Conservation (phyloP, 805 yeast species). For the Pichia rugopelliculosa region DNA sequence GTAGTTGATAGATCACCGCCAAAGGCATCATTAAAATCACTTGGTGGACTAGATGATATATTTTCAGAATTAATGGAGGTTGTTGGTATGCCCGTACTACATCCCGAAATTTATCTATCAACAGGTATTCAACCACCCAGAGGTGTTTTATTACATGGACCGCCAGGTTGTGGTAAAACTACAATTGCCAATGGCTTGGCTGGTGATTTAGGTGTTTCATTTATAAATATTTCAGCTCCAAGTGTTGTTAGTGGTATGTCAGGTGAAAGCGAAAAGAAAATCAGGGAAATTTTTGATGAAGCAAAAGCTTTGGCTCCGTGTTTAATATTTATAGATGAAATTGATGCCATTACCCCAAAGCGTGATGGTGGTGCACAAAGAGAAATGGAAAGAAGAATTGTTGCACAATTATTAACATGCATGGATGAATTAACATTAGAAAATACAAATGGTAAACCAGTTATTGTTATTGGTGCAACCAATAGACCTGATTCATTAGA, state of each 20-base stretch:
- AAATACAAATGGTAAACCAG: slow-evolving; percentile 88
- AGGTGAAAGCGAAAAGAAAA: slow-evolving; percentile 95
- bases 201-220: slow-evolving; percentile 90
- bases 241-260: slow-evolving; percentile 97
- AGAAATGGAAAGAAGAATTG: slow-evolving; percentile 96
- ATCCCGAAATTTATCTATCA: slow-evolving; percentile 81
- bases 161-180: slow-evolving; percentile 98
- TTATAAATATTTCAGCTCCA: slow-evolving; percentile 87
- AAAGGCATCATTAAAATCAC: slow-evolving; percentile 52
- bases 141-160: slow-evolving; percentile 91
- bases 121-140: slow-evolving; percentile 95
- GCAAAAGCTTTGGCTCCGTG: slow-evolving; percentile 90
- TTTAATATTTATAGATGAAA: slow-evolving; percentile 87
- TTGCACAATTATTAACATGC: slow-evolving; percentile 88
- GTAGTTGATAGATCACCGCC: slow-evolving; percentile 60
- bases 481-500: slow-evolving; percentile 94
- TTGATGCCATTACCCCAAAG: slow-evolving; percentile 96
- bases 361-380: slow-evolving; percentile 98
- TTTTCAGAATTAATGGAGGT: slow-evolving; percentile 82
- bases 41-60: slow-evolving; percentile 89
- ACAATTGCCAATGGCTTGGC: slow-evolving; percentile 95
- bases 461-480: slow-evolving; percentile 91
- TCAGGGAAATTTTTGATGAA: slow-evolving; percentile 88
- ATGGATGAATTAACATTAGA: slow-evolving; percentile 89
- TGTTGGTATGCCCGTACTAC: slow-evolving; percentile 84